Percentiles rank a stretch among this genome's conserved stretches.
Conservation (phyloP, 352 stramenopile genomes). For the Globisporangium spinosum region DNA sequence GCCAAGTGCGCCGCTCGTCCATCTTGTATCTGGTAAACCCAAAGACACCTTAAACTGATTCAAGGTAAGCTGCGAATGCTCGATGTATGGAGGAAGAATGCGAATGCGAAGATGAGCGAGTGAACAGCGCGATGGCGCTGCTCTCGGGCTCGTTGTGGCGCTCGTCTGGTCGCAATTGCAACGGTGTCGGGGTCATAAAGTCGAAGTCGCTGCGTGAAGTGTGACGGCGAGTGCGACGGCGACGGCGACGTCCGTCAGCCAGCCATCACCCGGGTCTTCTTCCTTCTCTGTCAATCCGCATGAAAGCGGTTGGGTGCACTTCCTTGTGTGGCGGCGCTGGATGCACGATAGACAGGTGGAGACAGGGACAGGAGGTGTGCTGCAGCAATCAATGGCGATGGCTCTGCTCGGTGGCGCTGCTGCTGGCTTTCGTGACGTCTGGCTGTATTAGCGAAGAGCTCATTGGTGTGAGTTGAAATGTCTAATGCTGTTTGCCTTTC, state of each 20-base stretch:
- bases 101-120: background rate
- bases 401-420: background rate
- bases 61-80: conserved; percentile 55
- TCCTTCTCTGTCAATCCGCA: background rate
- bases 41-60: conserved; percentile 92
- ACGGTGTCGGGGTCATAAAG: background rate
- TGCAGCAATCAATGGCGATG: background rate
- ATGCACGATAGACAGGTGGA: background rate
- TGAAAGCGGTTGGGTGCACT: background rate
- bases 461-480: background rate
- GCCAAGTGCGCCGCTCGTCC: conserved; percentile 18
- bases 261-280: background rate
- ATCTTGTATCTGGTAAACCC: conserved; percentile 90
- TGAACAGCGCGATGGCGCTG: background rate
- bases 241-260: too few species aligned
- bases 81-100: background rate
- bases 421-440: background rate
- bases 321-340: background rate
- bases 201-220: too few species aligned
- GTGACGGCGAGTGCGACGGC: too few species aligned
- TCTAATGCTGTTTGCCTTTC: background rate
- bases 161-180: background rate
- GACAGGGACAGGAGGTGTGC: background rate
- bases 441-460: too few species aligned
- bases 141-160: background rate